Evolutionary conservation across 2,329 filamentous ascomycete genomes (phyloP).

Genomic region (Arthrobotrys conoides): DNA sequence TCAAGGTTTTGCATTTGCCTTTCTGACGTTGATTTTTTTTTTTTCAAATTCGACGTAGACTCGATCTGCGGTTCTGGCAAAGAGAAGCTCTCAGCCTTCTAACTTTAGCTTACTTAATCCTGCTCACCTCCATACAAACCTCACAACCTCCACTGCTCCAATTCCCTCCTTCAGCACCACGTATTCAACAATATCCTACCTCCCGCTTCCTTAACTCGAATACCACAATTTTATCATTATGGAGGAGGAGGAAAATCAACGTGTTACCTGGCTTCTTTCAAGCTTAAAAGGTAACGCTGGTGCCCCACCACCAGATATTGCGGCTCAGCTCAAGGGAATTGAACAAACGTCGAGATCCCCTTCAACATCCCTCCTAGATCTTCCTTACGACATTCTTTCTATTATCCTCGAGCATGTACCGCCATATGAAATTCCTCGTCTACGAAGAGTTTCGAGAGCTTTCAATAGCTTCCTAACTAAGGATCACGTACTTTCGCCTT

Average conservation of each 20-base stretch:
- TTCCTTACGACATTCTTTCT: conserved; percentile 54
- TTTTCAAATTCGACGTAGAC: not conserved
- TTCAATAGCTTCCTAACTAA: conserved; percentile 49
- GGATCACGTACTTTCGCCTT: conserved; percentile 51
- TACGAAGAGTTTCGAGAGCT: conserved; percentile 46
- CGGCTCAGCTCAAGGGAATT: conserved; percentile 23
- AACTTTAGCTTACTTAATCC: conserved; percentile 14
- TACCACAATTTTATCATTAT: not conserved
- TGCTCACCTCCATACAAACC: not conserved
- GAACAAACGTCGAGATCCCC: conserved; percentile 25
- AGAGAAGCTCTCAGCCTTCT: conserved; percentile 6
- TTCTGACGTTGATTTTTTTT: not conserved
- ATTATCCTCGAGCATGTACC: conserved; percentile 53
- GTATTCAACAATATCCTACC: not conserved
- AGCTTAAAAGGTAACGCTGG: conserved; percentile 24
- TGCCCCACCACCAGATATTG: conserved; percentile 45
- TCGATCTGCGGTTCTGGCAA: not conserved
- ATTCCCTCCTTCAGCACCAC: conserved; percentile 16
- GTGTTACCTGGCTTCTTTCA: conserved; percentile 39
- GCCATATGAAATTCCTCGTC: conserved; percentile 51
- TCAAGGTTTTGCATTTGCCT: not conserved
- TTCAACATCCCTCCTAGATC: conserved; percentile 41
- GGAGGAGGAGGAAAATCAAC: conserved; percentile 4
- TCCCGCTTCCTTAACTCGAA: not conserved
- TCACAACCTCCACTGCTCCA: conserved; percentile 1